Evolutionary conservation across 345 rosid species (phyloP).

Genomic region (Populus euphratica): DNA sequence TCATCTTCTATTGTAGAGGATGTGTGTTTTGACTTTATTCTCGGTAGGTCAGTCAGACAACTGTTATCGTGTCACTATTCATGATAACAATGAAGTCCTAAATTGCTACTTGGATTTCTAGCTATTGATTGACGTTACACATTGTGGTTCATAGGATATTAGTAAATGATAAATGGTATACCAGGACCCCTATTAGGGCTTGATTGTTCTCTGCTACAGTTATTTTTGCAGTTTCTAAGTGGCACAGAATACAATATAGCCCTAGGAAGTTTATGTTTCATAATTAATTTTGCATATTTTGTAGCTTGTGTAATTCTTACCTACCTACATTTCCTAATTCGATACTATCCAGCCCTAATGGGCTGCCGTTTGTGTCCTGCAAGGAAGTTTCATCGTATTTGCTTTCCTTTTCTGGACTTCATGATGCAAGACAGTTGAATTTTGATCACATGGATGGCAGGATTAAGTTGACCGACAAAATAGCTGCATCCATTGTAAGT

Average conservation of each 20-base stretch:
- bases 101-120: neutral
- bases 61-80: neutral
- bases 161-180: neutral
- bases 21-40: neutral
- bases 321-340: conserved; percentile 20
- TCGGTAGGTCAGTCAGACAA: neutral
- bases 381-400: conserved; percentile 59
- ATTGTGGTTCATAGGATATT: neutral
- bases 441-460: conserved; percentile 22
- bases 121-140: neutral
- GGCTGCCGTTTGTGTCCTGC: conserved; percentile 69
- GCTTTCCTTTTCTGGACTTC: conserved; percentile 31
- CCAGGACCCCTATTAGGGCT: conserved; percentile 1
- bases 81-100: neutral
- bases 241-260: neutral
- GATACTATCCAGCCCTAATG: conserved; percentile 58
- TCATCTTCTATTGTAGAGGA: neutral
- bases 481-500: conserved; percentile 39
- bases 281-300: neutral
- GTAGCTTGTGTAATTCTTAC: conserved; percentile 17
- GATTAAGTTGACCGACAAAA: conserved; percentile 13
- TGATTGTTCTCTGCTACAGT: neutral
- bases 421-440: conserved; percentile 29
- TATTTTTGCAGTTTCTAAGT: neutral
- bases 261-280: neutral